Percentiles rank a stretch among this genome's conserved stretches.
phyloP scores from a whole-genome alignment of 805 yeast species.

The Pichia rugopelliculosa region DNA sequence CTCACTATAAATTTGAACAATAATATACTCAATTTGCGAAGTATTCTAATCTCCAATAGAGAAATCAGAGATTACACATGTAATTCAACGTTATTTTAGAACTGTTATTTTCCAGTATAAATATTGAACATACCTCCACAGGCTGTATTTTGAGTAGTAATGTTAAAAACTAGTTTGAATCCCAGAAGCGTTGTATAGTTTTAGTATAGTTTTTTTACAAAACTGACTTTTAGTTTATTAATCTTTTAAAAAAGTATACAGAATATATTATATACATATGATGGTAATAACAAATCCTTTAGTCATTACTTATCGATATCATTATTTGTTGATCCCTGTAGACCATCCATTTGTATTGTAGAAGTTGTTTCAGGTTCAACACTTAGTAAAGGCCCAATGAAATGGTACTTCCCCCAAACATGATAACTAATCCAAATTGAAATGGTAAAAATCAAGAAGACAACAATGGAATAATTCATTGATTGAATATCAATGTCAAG shows the following conservation, averaged over 20 bases:
- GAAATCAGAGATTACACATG: too few relatives aligned
- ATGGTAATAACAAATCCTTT: neutral
- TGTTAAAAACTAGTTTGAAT: too few relatives aligned
- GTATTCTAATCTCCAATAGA: too few relatives aligned
- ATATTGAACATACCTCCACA: too few relatives aligned
- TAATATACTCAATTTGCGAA: too few relatives aligned
- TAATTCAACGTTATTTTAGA: too few relatives aligned
- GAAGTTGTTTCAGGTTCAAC: neutral
- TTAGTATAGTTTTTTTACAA: too few relatives aligned
- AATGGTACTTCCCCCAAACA: constrained; percentile 54
- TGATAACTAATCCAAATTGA: constrained; percentile 43
- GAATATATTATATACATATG: neutral
- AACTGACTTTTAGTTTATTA: too few relatives aligned
- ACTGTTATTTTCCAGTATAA: too few relatives aligned
- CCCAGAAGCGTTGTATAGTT: too few relatives aligned
- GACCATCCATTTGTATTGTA: neutral
- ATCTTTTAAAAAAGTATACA: neutral
- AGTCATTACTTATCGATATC: neutral
- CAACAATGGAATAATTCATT: constrained; percentile 67
- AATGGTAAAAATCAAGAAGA: constrained; percentile 42
- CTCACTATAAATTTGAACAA: too few relatives aligned
- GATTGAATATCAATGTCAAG: constrained; percentile 39
- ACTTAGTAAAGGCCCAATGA: constrained; percentile 55
- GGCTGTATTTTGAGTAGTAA: too few relatives aligned
- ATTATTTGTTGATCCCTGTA: neutral